Conservation (phyloP, 192 early-diverging fungal species). For the Entomortierella parvispora region DNA sequence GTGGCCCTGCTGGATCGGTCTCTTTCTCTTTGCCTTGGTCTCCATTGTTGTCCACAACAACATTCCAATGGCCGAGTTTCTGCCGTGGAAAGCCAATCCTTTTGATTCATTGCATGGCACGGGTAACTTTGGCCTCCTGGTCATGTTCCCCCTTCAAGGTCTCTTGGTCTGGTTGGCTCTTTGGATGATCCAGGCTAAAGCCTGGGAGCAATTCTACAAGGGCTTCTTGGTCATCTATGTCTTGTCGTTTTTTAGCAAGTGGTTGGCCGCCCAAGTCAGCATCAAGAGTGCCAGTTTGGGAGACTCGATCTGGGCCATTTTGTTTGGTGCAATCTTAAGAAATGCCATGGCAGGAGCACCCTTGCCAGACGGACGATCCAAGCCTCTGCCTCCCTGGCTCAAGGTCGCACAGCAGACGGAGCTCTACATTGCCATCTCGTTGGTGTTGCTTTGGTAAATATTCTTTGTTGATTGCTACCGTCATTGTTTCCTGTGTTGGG, state of each 20-base stretch:
- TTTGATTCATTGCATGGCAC: constrained; percentile 52
- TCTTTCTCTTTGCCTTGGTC: constrained; percentile 60
- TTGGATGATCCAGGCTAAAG: constrained; percentile 32
- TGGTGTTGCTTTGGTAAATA: constrained; percentile 58
- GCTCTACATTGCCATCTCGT: constrained; percentile 62
- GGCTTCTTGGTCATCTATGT: constrained; percentile 58
- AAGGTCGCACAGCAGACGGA: constrained; percentile 66
- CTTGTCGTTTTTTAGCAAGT: constrained; percentile 59
- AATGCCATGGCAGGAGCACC: constrained; percentile 44
- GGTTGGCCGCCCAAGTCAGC: constrained; percentile 54
- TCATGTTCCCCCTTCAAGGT: constrained; percentile 59
- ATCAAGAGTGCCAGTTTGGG: constrained; percentile 59
- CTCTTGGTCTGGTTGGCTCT: constrained; percentile 55
- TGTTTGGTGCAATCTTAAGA: constrained; percentile 58
- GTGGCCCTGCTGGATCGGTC: constrained; percentile 68
- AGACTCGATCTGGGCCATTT: constrained; percentile 66
- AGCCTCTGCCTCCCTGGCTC: constrained; percentile 56
- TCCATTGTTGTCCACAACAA: constrained; percentile 49
- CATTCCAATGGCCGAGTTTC: constrained; percentile 57
- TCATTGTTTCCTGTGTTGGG: background rate
- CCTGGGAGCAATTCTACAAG: constrained; percentile 50
- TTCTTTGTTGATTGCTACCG: constrained; percentile 41
- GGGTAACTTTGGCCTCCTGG: constrained; percentile 52
- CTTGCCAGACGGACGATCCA: constrained; percentile 40
- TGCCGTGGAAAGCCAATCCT: constrained; percentile 54